Conservation (phyloP, 1,139 yeast genomes). For the Blastobotrys aristatus region DNA sequence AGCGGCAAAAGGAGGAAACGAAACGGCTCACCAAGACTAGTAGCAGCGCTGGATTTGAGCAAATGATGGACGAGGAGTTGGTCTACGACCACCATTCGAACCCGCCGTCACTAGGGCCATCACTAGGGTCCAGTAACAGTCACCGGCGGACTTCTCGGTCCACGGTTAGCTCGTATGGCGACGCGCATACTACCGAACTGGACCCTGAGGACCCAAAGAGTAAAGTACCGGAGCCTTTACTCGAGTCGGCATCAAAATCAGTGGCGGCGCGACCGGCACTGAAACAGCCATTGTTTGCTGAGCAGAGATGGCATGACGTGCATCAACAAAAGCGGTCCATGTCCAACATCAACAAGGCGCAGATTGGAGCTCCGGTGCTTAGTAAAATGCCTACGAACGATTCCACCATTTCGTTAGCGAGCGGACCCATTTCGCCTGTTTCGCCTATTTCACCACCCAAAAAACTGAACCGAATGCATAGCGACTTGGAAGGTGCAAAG, state of each 20-base stretch:
- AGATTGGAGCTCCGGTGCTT: not conserved
- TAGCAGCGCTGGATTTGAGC: not conserved
- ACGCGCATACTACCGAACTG: conserved; percentile 8
- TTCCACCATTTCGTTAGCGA: too few relatives aligned
- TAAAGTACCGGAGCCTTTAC: conserved; percentile 5
- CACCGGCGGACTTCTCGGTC: conserved; percentile 11
- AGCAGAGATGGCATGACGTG: not conserved
- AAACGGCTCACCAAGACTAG: not conserved
- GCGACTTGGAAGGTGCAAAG: conserved; percentile 16
- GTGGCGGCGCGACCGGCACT: not conserved
- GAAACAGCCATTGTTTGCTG: not conserved
- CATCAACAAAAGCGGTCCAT: not conserved
- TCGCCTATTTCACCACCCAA: not conserved
- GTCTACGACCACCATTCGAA: not conserved
- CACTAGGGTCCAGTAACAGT: not conserved
- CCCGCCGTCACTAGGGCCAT: not conserved
- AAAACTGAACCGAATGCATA: conserved; percentile 15
- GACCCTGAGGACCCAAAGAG: conserved; percentile 15
- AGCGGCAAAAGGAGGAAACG: conserved; percentile 3
- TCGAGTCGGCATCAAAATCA: too few relatives aligned
- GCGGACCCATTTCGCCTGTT: too few relatives aligned
- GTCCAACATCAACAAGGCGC: not conserved
- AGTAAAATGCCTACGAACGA: too few relatives aligned
- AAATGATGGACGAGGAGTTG: not conserved
- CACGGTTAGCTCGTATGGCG: conserved; percentile 16